These are phyloP conservation scores for Eutrema japonicum DNA, from an alignment of 345 rosid genomes.

Conservation along the genomic window DNA sequence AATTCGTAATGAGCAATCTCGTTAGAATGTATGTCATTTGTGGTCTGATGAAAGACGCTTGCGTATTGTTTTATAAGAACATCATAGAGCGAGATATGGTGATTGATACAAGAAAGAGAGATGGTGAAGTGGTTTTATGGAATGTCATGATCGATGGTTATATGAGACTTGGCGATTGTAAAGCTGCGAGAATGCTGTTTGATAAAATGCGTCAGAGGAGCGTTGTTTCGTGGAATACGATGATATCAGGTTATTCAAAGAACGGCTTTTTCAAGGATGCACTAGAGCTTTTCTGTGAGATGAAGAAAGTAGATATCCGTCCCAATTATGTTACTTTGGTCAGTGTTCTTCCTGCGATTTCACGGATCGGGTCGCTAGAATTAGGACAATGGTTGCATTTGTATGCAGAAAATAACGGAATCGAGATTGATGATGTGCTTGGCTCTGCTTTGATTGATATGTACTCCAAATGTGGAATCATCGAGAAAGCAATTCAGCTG, in stretches of 20 bases:
- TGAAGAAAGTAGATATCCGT: constrained; percentile 52
- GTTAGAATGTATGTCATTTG: constrained; percentile 72
- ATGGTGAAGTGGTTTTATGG: constrained; percentile 68
- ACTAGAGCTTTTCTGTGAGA: constrained; percentile 55
- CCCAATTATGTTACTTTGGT: constrained; percentile 71
- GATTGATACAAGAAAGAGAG: constrained; percentile 50
- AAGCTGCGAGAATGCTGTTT: constrained; percentile 50
- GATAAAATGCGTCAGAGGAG: constrained; percentile 63
- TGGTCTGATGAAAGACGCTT: constrained; percentile 59
- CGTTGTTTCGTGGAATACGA: constrained; percentile 69
- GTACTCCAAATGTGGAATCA: constrained; percentile 74
- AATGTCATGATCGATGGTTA: constrained; percentile 76
- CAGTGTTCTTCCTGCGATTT: constrained; percentile 69
- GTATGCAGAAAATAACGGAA: constrained; percentile 53
- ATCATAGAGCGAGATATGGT: constrained; percentile 37
- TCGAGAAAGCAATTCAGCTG: constrained; percentile 64
- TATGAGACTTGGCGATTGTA: constrained; percentile 57
- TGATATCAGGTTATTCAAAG: constrained; percentile 74
- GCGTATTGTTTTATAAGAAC: constrained; percentile 47
- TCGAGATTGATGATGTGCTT: constrained; percentile 60
- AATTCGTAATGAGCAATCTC: constrained; percentile 68
- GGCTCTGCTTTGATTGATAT: constrained; percentile 78
- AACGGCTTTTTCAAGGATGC: constrained; percentile 64
- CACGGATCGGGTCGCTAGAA: constrained; percentile 58
- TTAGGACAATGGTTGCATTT: constrained; percentile 74